Base-by-base conservation (phyloP, 257 asterid genomes). In the Nemophila menziesii region DNA sequence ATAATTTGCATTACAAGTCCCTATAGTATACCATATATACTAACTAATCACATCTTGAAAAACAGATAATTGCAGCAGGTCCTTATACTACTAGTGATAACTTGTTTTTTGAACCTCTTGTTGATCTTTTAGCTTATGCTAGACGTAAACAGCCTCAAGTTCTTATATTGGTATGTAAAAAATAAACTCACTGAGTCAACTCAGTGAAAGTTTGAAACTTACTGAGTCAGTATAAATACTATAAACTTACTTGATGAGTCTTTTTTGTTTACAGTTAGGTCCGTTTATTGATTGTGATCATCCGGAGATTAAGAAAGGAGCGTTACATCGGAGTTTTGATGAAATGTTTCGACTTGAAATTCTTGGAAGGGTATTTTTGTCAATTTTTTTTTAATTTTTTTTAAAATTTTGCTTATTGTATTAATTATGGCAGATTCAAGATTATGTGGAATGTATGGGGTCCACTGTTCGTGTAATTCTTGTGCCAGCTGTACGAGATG, bases 241-340 rank as follows among this genome's bases (percentile, higher is more conserved):
- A 38, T 26, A 48, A 33, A 43, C 45, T 55, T 54, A 49, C 67
- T 44, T 69, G 34, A 38, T 55, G 56, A 61, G 67, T 39, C 63
- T 55, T 72, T 48, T n/a, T n/a, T n/a, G n/a, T n/a, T 62, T 62
- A 51, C 79, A 89, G 97, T 67, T 79, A 3, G 96, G 96, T 52
- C 99, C 96, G 44, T 85, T 90, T 51, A 44, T 90, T 51, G 99
- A 90, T 77, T 74, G 94, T 41, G 92, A 84, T 58, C 99, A 85
- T 64, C 81, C 93, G 7, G 89, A 70, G 76, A 63, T 85, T 43
- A 85, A 52, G 70, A 90, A 70, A 56, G 92, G 92, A 61, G 45
- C 72, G 33, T 50, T 73, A 33, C 18, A 74, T 68, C 36, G 9
- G 7, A 29, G 12, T 7, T 89, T 69, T 56, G 86, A 84, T 27